phyloP scores from a whole-genome alignment of 768 basidiomycete genomes.

The Mycena latifolia region DNA sequence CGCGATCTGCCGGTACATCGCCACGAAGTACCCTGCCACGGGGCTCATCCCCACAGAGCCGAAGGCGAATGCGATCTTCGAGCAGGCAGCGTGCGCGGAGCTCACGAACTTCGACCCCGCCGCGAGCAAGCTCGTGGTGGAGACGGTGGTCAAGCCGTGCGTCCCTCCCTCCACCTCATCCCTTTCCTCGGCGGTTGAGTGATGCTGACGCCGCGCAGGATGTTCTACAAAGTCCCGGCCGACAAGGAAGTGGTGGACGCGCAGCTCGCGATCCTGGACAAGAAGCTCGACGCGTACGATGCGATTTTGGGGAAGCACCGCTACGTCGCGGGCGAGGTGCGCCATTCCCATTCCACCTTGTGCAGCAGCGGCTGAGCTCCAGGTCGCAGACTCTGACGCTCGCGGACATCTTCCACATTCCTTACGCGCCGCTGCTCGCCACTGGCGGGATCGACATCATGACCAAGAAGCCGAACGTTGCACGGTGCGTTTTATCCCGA shows the following conservation, averaged over 20 bases:
- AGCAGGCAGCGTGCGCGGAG: conserved; percentile 5
- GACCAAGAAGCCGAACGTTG: conserved; percentile 44
- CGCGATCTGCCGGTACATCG: too few species aligned
- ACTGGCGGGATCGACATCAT: conserved; percentile 39
- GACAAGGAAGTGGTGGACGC: too few species aligned
- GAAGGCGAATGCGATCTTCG: conserved; percentile 6
- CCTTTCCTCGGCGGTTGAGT: too few species aligned
- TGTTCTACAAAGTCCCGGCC: too few species aligned
- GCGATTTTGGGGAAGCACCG: conserved; percentile 65
- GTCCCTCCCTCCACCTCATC: too few species aligned
- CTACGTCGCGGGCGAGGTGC: conserved; percentile 67
- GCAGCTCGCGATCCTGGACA: conserved; percentile 47
- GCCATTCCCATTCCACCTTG: conserved; percentile 11
- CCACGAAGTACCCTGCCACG: conserved; percentile 28
- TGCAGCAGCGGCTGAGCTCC: neutral
- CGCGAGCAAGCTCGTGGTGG: conserved; percentile 52
- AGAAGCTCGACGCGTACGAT: conserved; percentile 67
- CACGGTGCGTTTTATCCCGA: too few species aligned
- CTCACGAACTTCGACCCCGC: too few species aligned
- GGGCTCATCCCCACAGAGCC: conserved; percentile 30
- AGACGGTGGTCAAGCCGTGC: conserved; percentile 62
- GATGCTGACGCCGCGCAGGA: conserved; percentile 43
- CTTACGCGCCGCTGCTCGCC: conserved; percentile 42
- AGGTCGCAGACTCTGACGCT: neutral
- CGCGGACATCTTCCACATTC: neutral